Conservation (phyloP, 73 alveolate genomes). For the Paramecium sexaurelia region DNA sequence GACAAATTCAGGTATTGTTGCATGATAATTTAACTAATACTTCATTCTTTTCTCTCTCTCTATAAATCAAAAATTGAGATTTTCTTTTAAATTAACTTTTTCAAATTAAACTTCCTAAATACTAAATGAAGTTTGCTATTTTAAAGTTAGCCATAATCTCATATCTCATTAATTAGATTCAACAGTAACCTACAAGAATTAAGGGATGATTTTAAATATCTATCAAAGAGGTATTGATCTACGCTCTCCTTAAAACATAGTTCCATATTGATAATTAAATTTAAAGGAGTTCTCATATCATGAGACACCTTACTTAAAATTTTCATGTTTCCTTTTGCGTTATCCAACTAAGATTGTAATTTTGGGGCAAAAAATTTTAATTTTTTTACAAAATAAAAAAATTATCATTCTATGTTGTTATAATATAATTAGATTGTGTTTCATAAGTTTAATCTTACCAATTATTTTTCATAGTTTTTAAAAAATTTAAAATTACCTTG, state of each 20-base stretch:
- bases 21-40: not conserved
- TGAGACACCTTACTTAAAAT: slow-evolving; percentile 51
- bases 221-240: not conserved
- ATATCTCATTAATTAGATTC: slow-evolving; percentile 65
- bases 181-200: slow-evolving; percentile 59
- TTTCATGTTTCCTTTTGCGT: not conserved
- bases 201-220: slow-evolving; percentile 61
- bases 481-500: not conserved
- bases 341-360: not conserved
- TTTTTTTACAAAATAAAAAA: not conserved
- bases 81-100: slow-evolving; percentile 53
- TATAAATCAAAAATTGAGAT: slow-evolving; percentile 37
- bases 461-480: not conserved
- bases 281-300: slow-evolving; percentile 67
- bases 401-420: not conserved
- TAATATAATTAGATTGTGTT: not conserved
- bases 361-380: not conserved
- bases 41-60: slow-evolving; percentile 51
- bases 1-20: not conserved
- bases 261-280: slow-evolving; percentile 52
- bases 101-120: slow-evolving; percentile 49
- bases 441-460: not conserved
- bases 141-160: slow-evolving; percentile 60
- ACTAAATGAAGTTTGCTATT: slow-evolving; percentile 52
- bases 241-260: not conserved